These are phyloP conservation scores for Colletotrichum eleusines DNA, from an alignment of 2,329 filamentous ascomycete genomes.

Conservation along the genomic window DNA sequence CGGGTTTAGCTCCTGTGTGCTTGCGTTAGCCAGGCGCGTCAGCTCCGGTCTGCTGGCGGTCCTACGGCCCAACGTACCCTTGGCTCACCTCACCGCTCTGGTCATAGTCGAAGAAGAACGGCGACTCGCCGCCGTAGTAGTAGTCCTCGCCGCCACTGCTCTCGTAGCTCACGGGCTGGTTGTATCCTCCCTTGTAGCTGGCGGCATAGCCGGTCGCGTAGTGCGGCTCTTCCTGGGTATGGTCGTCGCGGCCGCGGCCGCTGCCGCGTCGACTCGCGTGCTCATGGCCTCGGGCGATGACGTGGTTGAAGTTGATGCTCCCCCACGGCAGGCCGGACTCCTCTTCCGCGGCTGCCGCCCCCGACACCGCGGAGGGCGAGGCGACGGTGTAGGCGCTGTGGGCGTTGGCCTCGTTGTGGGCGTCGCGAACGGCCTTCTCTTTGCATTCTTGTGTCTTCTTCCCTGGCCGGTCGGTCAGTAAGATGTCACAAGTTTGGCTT, in stretches of 20 bases:
- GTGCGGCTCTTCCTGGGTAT: slow-evolving; percentile 51
- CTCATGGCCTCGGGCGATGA: slow-evolving; percentile 65
- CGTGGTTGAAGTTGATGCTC: slow-evolving; percentile 70
- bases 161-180: slow-evolving; percentile 50
- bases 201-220: slow-evolving; percentile 47
- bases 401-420: slow-evolving; percentile 73
- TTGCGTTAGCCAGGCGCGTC: too few relatives aligned
- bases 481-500: not conserved
- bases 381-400: slow-evolving; percentile 74
- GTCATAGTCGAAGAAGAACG: slow-evolving; percentile 43
- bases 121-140: slow-evolving; percentile 48
- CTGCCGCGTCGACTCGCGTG: slow-evolving; percentile 59
- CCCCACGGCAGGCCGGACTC: slow-evolving; percentile 80
- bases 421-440: slow-evolving; percentile 73
- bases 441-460: slow-evolving; percentile 77
- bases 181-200: slow-evolving; percentile 26
- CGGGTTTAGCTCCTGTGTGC: too few relatives aligned
- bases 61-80: slow-evolving; percentile 16
- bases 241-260: slow-evolving; percentile 51
- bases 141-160: slow-evolving; percentile 51
- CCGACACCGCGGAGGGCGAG: slow-evolving; percentile 65
- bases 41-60: not conserved
- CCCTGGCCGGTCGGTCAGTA: slow-evolving; percentile 58
- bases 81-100: slow-evolving; percentile 30
- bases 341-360: slow-evolving; percentile 63